These are phyloP conservation scores for Russula griseocarnosa DNA, from an alignment of 768 basidiomycete genomes.

Conservation along the genomic window DNA sequence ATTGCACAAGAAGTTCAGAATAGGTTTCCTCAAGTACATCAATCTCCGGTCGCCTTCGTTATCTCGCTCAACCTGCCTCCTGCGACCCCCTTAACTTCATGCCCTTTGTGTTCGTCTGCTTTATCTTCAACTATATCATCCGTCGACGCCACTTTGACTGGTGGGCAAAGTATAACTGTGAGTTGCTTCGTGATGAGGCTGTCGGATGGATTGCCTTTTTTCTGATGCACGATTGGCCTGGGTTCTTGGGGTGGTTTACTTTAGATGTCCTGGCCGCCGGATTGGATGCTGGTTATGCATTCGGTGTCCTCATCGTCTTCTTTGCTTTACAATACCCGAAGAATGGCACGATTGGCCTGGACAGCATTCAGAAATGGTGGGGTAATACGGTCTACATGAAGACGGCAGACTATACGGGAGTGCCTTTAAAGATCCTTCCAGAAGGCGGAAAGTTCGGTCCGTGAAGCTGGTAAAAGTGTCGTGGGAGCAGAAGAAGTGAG, in stretches of 20 bases:
- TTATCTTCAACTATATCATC: slow-evolving; percentile 39
- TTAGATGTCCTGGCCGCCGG: slow-evolving; percentile 68
- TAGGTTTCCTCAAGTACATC: slow-evolving; percentile 49
- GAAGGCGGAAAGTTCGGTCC: slow-evolving; percentile 24
- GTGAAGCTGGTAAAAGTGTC: slow-evolving; percentile 10
- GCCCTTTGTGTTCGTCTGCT: slow-evolving; percentile 38
- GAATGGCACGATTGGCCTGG: slow-evolving; percentile 54
- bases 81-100: slow-evolving; percentile 30
- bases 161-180: slow-evolving; percentile 42
- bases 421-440: slow-evolving; percentile 20
- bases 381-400: slow-evolving; percentile 48
- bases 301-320: slow-evolving; percentile 53
- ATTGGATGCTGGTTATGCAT: slow-evolving; percentile 61
- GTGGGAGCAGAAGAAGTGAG: no score
- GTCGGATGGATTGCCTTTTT: slow-evolving; percentile 32
- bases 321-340: slow-evolving; percentile 60
- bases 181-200: slow-evolving; percentile 2
- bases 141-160: slow-evolving; percentile 39
- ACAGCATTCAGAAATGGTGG: slow-evolving; percentile 62
- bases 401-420: slow-evolving; percentile 34
- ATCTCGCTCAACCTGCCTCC: slow-evolving; percentile 27
- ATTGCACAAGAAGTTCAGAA: slow-evolving; percentile 32
- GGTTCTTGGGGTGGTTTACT: no score
- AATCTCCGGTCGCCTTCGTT: slow-evolving; percentile 47
- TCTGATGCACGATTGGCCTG: neutral